A percentile compares a stretch with the other conserved stretches of the same genome.
Conservation (phyloP, 2,329 filamentous ascomycete genomes). For the Aspergillus sp. region DNA sequence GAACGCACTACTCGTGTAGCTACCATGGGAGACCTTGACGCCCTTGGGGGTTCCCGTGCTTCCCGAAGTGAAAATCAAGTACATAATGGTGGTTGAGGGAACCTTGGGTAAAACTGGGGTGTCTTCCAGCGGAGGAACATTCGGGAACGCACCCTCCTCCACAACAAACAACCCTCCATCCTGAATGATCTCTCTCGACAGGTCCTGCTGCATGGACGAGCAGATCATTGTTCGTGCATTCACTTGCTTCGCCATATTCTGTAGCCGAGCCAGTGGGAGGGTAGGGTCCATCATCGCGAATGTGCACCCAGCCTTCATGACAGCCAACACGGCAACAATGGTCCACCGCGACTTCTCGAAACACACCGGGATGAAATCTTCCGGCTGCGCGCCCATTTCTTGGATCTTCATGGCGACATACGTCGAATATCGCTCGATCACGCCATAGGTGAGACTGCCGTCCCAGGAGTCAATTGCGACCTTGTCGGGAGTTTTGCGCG, state of each 20-base stretch:
- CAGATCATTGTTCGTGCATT: conserved; percentile 32
- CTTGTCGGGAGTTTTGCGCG: conserved; percentile 26
- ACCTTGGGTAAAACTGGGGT: conserved; percentile 25
- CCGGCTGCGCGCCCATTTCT: conserved; percentile 30
- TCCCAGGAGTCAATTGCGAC: conserved; percentile 36
- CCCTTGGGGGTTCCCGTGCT: conserved; percentile 57
- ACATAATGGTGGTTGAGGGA: conserved; percentile 49
- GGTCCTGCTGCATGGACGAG: conserved; percentile 31
- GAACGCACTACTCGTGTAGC: conserved; percentile 59
- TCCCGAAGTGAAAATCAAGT: conserved; percentile 62
- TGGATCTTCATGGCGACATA: conserved; percentile 28
- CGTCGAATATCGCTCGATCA: conserved; percentile 39
- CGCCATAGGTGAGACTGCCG: conserved; percentile 31
- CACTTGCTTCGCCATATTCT: conserved; percentile 35
- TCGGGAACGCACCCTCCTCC: conserved; percentile 26
- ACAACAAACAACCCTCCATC: conserved; percentile 29
- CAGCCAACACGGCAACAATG: conserved; percentile 34
- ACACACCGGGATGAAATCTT: conserved; percentile 33
- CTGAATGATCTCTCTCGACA: conserved; percentile 36
- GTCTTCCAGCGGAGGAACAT: conserved; percentile 13
- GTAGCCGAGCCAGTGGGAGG: conserved; percentile 35
- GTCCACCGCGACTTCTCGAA: conserved; percentile 40
- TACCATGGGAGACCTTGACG: conserved; percentile 62
- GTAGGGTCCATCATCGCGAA: conserved; percentile 37
- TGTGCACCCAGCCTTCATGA: conserved; percentile 36